Evolutionary conservation across 1,284 basidiomycete species (phyloP), one percentile per base, ranked within the genome.

Genomic region (Pseudozyma hubeiensis): DNA sequence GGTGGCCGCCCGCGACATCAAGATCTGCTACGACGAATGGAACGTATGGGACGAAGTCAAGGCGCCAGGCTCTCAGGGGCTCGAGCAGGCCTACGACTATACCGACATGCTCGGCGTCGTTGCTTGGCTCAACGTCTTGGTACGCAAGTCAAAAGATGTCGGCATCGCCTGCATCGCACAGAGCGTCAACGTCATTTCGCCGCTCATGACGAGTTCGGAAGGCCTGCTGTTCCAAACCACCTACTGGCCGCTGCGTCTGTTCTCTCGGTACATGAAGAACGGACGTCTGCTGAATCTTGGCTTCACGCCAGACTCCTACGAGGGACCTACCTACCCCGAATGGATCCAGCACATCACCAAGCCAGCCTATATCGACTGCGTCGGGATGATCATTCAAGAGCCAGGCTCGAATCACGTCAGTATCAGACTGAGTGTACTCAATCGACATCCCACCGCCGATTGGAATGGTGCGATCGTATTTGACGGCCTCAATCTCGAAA

Each of bases 111-210:
- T 90, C 1, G 89, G 88, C 71, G 85, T 85, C 78, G 87, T 88
- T 5, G 86, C 88, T 1, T 91, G 89, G 89, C 82, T 91, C 66
- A 89, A 90, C 79, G 86, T 90, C 13, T 88, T 90, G 63, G 87
- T 90, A 16, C 86, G 89, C 17, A 89, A 90, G 61, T 87, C 88
- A 7, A 87, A 89, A 72, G 85, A 89, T 30, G 87, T 90, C 46
- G 88, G 88, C 55, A 89, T 90, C 53, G 89, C 89, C 0, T 90
- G 89, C 76, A 87, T 90, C 48, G 89, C 90, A 0, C 90, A 91
- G 86, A 88, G 84, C 34, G 78, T 89, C 53, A 89, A 89, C 70
- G 88, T 89, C 45, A 88, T 89, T 45, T 88, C 88, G 1, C 88
- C 88, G 0, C 86, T 88, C 48, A 82, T 81, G 60, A 78, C 63